Evolutionary conservation across 2,329 filamentous ascomycete species (phyloP).

Genomic region (Pseudocercospora musae): DNA sequence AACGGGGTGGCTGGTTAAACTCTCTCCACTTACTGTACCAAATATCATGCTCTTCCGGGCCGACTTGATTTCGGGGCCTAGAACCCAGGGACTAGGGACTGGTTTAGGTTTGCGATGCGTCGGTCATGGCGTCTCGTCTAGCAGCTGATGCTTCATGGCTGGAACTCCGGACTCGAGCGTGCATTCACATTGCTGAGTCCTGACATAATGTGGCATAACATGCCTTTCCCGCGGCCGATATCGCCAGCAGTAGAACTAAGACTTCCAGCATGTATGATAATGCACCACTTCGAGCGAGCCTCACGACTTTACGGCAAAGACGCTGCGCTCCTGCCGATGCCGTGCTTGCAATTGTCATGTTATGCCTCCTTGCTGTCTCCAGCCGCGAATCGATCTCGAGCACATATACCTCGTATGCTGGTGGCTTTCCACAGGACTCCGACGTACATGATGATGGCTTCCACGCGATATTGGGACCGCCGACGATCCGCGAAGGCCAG

Average conservation of each 20-base stretch:
- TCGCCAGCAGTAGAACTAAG: not conserved
- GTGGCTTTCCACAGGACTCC: not conserved
- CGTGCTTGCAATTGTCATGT: not conserved
- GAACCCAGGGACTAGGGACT: too few relatives aligned
- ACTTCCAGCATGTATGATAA: not conserved
- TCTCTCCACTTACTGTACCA: not conserved
- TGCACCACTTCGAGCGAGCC: not conserved
- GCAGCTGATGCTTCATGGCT: not conserved
- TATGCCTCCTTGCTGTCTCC: not conserved
- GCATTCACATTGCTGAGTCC: not conserved
- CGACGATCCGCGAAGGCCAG: not conserved
- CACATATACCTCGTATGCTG: not conserved
- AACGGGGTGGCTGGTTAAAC: not conserved
- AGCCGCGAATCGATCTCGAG: not conserved
- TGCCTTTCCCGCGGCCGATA: not conserved
- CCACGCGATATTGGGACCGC: not conserved
- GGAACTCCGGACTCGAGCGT: not conserved
- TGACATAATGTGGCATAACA: not conserved
- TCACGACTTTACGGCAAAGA: not conserved
- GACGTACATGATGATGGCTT: not conserved
- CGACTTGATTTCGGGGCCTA: not conserved
- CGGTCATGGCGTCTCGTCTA: not conserved
- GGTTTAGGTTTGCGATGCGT: not conserved
- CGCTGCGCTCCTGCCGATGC: not conserved
- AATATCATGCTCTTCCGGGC: not conserved